Evolutionary conservation across 345 rosid species (phyloP).

Genomic region (Hibiscus syriacus): DNA sequence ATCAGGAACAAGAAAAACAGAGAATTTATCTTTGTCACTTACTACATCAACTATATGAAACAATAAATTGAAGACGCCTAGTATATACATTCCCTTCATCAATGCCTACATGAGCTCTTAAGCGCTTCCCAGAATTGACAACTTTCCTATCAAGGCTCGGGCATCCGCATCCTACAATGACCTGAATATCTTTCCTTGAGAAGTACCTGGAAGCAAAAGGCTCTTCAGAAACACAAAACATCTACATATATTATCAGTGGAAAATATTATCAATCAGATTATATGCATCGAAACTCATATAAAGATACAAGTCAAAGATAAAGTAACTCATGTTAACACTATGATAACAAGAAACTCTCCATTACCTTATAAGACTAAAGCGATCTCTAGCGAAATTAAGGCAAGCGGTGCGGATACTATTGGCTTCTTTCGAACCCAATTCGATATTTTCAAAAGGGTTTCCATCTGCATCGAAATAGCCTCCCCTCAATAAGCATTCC

Average conservation of each 20-base stretch:
- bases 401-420: slow-evolving; percentile 65
- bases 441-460: slow-evolving; percentile 32
- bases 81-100: slow-evolving; percentile 65
- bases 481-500: slow-evolving; percentile 46
- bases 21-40: background rate
- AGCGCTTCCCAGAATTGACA: slow-evolving; percentile 77
- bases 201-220: slow-evolving; percentile 37
- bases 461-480: slow-evolving; percentile 42
- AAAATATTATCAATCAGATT: slow-evolving; percentile 24
- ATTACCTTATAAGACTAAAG: slow-evolving; percentile 54
- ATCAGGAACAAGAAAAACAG: background rate
- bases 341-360: background rate
- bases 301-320: background rate
- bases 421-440: slow-evolving; percentile 44
- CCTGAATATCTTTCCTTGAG: slow-evolving; percentile 63
- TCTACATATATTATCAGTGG: no score
- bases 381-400: slow-evolving; percentile 76
- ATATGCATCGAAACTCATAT: slow-evolving; percentile 2
- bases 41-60: background rate
- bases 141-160: slow-evolving; percentile 90
- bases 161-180: slow-evolving; percentile 66
- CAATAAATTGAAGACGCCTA: background rate
- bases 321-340: background rate
- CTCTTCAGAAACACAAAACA: background rate
- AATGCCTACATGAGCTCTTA: slow-evolving; percentile 63